Evolutionary conservation across 2,329 filamentous ascomycete species (phyloP).

Genomic region (Thelonectria rubi): DNA sequence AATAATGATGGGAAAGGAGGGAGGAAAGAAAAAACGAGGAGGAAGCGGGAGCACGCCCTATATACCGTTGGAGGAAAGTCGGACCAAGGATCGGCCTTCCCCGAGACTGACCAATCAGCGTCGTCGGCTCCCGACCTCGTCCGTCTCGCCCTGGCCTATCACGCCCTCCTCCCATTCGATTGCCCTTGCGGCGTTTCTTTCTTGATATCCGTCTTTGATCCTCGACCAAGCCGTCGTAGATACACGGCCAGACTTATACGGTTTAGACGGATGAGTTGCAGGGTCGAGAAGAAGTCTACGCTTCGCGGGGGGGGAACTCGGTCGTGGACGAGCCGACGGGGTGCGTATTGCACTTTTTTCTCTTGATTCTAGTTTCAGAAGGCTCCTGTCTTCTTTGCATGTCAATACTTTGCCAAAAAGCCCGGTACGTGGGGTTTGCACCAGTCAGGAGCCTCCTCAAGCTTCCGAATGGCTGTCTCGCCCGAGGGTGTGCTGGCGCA

Average conservation of each 20-base stretch:
- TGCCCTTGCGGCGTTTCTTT: not conserved
- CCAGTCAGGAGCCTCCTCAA: too few relatives aligned
- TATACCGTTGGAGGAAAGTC: constrained; percentile 23
- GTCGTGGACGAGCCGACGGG: not conserved
- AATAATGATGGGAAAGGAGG: constrained; percentile 32
- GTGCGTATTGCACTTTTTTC: not conserved
- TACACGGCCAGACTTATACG: not conserved
- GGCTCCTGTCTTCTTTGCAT: too few relatives aligned
- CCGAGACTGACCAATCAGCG: constrained; percentile 35
- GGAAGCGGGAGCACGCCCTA: constrained; percentile 35
- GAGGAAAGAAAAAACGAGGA: constrained; percentile 28
- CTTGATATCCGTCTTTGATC: not conserved
- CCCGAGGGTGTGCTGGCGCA: too few relatives aligned
- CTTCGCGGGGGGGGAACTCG: not conserved
- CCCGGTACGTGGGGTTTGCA: too few relatives aligned
- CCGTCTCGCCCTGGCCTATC: constrained; percentile 34
- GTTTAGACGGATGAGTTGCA: not conserved
- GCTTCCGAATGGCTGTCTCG: too few relatives aligned
- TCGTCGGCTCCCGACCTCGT: constrained; percentile 28
- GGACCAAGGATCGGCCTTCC: constrained; percentile 19
- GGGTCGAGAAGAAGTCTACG: not conserved
- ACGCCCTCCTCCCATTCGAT: constrained; percentile 12
- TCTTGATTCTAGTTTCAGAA: not conserved
- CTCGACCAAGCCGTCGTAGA: not conserved
- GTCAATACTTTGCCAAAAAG: too few relatives aligned